phyloP scores from a whole-genome alignment of 2,329 filamentous ascomycete species.

The Phoma sp. region DNA sequence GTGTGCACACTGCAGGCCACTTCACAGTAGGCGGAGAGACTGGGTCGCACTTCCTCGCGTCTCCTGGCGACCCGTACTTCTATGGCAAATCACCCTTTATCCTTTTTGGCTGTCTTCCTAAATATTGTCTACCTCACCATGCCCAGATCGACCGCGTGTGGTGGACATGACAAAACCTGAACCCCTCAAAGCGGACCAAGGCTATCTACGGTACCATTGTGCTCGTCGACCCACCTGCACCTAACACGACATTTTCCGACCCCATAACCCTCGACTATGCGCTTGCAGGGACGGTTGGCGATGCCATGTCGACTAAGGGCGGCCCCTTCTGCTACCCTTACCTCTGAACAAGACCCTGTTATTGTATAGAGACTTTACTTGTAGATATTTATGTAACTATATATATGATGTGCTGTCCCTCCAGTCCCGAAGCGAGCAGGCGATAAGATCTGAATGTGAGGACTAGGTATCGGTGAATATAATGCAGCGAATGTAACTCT shows the following conservation, averaged over 20 bases:
- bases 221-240: slow-evolving; percentile 53
- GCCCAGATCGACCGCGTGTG: slow-evolving; percentile 56
- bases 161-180: slow-evolving; percentile 60
- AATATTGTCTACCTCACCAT: slow-evolving; percentile 35
- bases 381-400: background rate
- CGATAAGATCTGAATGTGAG: too few species aligned
- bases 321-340: slow-evolving; percentile 59
- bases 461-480: background rate
- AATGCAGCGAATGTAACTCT: background rate
- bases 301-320: slow-evolving; percentile 54
- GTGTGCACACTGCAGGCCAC: slow-evolving; percentile 56
- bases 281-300: slow-evolving; percentile 45
- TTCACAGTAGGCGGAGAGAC: slow-evolving; percentile 54
- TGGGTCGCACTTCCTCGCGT: slow-evolving; percentile 55
- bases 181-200: slow-evolving; percentile 47
- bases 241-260: slow-evolving; percentile 57
- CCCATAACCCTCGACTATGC: slow-evolving; percentile 50
- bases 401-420: background rate
- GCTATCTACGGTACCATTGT: slow-evolving; percentile 53
- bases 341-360: slow-evolving; percentile 22
- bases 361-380: slow-evolving; percentile 8
- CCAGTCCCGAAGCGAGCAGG: too few species aligned
- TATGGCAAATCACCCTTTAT: background rate
- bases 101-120: background rate
- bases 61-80: slow-evolving; percentile 37